Evolutionary conservation across 768 basidiomycete species (phyloP).

Genomic region (Leucogyrophana mollusca): DNA sequence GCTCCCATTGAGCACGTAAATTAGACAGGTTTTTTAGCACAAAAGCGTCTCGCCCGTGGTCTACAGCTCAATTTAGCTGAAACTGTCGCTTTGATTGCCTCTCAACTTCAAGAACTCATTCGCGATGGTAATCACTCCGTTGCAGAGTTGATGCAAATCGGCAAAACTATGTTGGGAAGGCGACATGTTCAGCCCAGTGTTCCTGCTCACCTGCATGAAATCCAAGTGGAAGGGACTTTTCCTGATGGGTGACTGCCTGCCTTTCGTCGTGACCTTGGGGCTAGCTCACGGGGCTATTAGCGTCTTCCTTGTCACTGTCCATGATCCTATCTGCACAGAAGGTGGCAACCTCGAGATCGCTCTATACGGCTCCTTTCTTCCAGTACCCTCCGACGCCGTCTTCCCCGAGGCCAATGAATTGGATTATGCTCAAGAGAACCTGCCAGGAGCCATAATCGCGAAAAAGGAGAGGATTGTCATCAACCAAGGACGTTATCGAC

Average conservation of each 20-base stretch:
- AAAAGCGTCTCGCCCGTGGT: constrained; percentile 94
- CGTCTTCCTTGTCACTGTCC: constrained; percentile 96
- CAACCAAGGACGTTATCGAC: constrained; percentile 69
- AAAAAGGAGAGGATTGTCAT: constrained; percentile 66
- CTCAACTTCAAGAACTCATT: constrained; percentile 91
- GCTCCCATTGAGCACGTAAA: too few species aligned
- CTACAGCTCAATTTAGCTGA: constrained; percentile 84
- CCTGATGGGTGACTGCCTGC: constrained; percentile 63
- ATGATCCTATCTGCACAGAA: constrained; percentile 89
- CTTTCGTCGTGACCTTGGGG: neutral
- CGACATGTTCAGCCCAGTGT: constrained; percentile 88
- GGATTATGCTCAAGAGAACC: constrained; percentile 50
- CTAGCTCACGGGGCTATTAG: constrained; percentile 9
- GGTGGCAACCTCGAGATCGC: constrained; percentile 77
- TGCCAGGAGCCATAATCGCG: constrained; percentile 77
- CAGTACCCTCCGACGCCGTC: constrained; percentile 59
- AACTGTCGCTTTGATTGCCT: constrained; percentile 85
- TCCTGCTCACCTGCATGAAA: constrained; percentile 70
- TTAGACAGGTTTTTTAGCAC: constrained; percentile 85
- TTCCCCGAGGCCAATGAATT: constrained; percentile 60
- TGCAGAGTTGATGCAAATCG: constrained; percentile 89
- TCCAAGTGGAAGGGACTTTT: constrained; percentile 95
- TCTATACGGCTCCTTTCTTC: constrained; percentile 93
- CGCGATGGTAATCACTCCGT: constrained; percentile 88
- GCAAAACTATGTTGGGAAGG: constrained; percentile 84